Evolutionary conservation across 768 basidiomycete genomes (phyloP), one percentile per base, ranked within the genome.

Genomic region (Trametes cinnabarina): DNA sequence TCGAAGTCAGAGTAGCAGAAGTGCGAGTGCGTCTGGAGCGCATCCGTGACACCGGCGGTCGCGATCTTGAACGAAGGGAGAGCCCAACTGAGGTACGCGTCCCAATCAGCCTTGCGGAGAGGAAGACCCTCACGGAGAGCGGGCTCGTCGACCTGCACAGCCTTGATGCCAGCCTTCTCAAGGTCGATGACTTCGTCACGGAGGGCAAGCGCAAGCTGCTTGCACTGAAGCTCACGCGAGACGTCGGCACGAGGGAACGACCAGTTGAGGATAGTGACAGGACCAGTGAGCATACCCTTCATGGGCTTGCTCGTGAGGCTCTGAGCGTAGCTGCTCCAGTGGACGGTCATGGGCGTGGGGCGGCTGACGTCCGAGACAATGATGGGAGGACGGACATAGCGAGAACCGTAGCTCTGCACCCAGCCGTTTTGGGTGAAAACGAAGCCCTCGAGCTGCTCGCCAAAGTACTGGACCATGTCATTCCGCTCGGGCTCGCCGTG

Each of bases 381-480:
- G 79, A 98, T 97, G 62, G 96, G 96, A 53, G 96, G 96, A 67
- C 96, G 94, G 66, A 99, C 96, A 72, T 98, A 99, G 65, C 96
- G 94, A 68, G 95, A 98, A 60, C 97, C 97, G 77, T 99, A 99
- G 74, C 92, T 94, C 79, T 99, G 97, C 35, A 99, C 97, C 97
- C 97, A 99, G 49, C 85, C 97, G 65, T 97, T 94, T 77, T 96
- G 92, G 62, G 97, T 98, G 79, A 99, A 99, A 74, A 91, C 92
- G 71, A 99, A 98, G 65, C 97, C 97, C 49, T 83, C 78, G 63
- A 99, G 81, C 71, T 86, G 90, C 76, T 99, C 97, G 65, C 97
- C 97, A 66, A 98, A 99, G 86, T 99, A 99, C 79, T 98, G 95
- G 62, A 97, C 95, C 96, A 98, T 98, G 83, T 98, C 96, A 74